Base-by-base conservation (phyloP, 2,329 filamentous ascomycete genomes). In the Rutstroemia sp. region DNA sequence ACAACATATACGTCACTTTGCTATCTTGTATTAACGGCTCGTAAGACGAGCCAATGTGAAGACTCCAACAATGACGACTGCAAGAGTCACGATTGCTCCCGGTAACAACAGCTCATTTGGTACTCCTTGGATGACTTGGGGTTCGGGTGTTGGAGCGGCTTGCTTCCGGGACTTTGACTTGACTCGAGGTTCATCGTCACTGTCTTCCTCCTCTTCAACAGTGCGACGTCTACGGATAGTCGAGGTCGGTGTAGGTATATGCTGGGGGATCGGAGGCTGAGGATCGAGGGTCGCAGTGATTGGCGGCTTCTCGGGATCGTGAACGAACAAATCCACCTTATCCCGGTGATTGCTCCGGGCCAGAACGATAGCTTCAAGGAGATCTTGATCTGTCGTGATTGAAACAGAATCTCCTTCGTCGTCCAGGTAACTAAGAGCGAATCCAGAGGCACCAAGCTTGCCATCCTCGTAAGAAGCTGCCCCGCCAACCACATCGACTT, bases 391-490 rank as follows among this genome's bases (percentile, higher is more conserved):
- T 0, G 92, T 95, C 10, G 94, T 99, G 70, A 99, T 96, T 42
- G 92, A 96, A 16, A 99, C 91, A 0, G 90, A 92, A 70, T 99
- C 94, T 56, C 94, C 92, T 70, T 99, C 94, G 65, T 97, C 92
- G 70, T 99, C 94, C 63, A 97, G 78, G 69, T 97, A 99, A 77
- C 91, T 96, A 59, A 99, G 77, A 27, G 92, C 94, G 68, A 92
- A 99, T 6, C 94, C 94, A 38, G 82, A 79, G 52, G 82, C 80
- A 49, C 84, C 83, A 44, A 96, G 77, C 68, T 84, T 87, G 65
- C 90, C 91, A 23, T 95, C 87, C 56, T 91, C 87, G 19, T 92
- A 86, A 0, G 75, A 78, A 1, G 92, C 89, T 49, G 81, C 78
- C 45, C 94, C 94, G 52, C 94, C 94, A 64, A 99, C 87, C 23